Percentiles rank a stretch among this genome's conserved stretches.
Conservation (phyloP, 306 rosid genomes). For the Benincasa hispida region DNA sequence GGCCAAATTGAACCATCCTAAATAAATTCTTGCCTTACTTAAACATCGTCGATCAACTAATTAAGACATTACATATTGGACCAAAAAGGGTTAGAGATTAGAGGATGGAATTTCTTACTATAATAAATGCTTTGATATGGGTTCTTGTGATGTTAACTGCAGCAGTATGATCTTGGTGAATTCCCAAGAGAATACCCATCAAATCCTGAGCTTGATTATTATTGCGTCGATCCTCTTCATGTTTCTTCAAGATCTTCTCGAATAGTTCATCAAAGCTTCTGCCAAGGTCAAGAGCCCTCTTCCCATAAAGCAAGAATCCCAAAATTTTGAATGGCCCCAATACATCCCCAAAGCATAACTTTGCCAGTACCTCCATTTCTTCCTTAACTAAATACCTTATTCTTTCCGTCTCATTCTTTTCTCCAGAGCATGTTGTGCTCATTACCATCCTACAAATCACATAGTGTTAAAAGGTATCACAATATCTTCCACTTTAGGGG, state of each 20-base stretch:
- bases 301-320: slow-evolving; percentile 46
- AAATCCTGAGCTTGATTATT: slow-evolving; percentile 27
- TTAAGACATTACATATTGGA: too few relatives aligned
- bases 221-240: slow-evolving; percentile 31
- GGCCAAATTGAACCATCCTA: too few relatives aligned
- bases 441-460: slow-evolving; percentile 30
- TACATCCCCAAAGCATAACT: slow-evolving; percentile 29
- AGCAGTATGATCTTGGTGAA: slow-evolving; percentile 28
- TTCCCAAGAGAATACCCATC: slow-evolving; percentile 46
- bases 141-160: slow-evolving; percentile 34
- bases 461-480: too few relatives aligned
- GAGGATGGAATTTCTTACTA: slow-evolving; percentile 17
- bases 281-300: slow-evolving; percentile 27
- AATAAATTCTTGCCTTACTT: too few relatives aligned
- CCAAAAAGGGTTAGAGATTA: too few relatives aligned
- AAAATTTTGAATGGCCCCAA: slow-evolving; percentile 35
- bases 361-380: slow-evolving; percentile 18
- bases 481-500: too few relatives aligned
- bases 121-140: slow-evolving; percentile 51
- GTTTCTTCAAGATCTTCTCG: slow-evolving; percentile 45
- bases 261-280: slow-evolving; percentile 35
- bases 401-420: slow-evolving; percentile 25
- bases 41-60: too few relatives aligned
- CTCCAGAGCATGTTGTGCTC: slow-evolving; percentile 14
- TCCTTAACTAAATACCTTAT: slow-evolving; percentile 30